Percentiles rank a stretch among this genome's conserved stretches.
Evolutionary conservation across 2,329 filamentous ascomycete genomes (phyloP).

Genomic region (Ophiostoma ulmi): DNA sequence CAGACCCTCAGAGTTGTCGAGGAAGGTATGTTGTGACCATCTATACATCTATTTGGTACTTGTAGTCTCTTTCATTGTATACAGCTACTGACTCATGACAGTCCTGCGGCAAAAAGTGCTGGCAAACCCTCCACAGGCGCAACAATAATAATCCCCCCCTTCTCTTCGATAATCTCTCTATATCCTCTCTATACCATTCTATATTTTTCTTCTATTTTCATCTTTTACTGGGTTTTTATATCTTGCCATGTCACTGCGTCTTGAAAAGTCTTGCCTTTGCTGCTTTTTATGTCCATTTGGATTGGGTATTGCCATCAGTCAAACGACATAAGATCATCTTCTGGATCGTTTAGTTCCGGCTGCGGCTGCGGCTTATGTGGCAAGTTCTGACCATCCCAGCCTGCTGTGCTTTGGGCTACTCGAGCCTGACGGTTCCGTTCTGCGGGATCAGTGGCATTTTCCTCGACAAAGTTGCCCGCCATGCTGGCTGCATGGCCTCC

Average conservation of each 20-base stretch:
- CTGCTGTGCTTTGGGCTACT: background rate
- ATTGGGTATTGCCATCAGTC: background rate
- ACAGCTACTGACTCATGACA: slow-evolving; percentile 25
- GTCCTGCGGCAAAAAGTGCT: slow-evolving; percentile 40
- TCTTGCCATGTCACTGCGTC: background rate
- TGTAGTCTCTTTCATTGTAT: background rate
- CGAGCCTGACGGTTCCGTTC: background rate
- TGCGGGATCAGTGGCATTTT: background rate
- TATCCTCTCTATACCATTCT: background rate
- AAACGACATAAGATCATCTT: slow-evolving; percentile 18
- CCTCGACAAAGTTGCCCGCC: background rate
- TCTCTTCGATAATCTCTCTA: background rate
- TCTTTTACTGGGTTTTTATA: background rate
- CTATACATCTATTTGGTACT: background rate
- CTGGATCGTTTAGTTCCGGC: background rate
- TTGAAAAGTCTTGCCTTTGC: slow-evolving; percentile 12
- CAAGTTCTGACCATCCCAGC: background rate
- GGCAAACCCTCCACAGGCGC: slow-evolving; percentile 21
- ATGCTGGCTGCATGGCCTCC: background rate
- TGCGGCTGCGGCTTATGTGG: background rate
- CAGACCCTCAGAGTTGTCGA: slow-evolving; percentile 81
- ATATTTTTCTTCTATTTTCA: background rate
- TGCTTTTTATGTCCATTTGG: background rate
- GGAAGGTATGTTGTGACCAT: slow-evolving; percentile 55
- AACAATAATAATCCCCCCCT: background rate